phyloP scores from a whole-genome alignment of 1,139 yeast genomes.

The Suhomyces choctaworum region DNA sequence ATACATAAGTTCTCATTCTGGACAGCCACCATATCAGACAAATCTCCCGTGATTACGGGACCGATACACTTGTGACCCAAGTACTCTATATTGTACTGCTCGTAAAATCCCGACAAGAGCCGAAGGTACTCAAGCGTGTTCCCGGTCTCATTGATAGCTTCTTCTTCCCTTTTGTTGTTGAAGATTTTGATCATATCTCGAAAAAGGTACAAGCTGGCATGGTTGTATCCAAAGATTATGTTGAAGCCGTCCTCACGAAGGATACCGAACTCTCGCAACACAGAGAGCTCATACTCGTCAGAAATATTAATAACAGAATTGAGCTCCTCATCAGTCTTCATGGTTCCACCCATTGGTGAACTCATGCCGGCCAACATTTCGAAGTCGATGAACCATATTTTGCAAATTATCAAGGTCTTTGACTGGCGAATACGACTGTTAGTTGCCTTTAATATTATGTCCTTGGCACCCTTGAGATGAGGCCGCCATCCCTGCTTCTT shows the following conservation, averaged over 20 bases:
- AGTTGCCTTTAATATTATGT: slow-evolving; percentile 53
- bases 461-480: slow-evolving; percentile 74
- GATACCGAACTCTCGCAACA: slow-evolving; percentile 39
- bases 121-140: slow-evolving; percentile 29
- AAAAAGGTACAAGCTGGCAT: slow-evolving; percentile 49
- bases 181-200: slow-evolving; percentile 57
- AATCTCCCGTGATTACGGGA: slow-evolving; percentile 25
- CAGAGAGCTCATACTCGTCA: slow-evolving; percentile 42
- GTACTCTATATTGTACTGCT: slow-evolving; percentile 26
- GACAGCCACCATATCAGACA: slow-evolving; percentile 16
- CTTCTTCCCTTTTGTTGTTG: slow-evolving; percentile 36
- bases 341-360: slow-evolving; percentile 66
- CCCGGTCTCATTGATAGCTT: slow-evolving; percentile 9
- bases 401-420: slow-evolving; percentile 57
- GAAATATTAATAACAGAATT: slow-evolving; percentile 50
- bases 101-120: slow-evolving; percentile 34
- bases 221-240: slow-evolving; percentile 61
- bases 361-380: slow-evolving; percentile 71
- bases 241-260: slow-evolving; percentile 55
- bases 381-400: slow-evolving; percentile 66
- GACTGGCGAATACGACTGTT: slow-evolving; percentile 30
- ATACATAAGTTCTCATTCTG: slow-evolving; percentile 22
- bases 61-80: slow-evolving; percentile 24
- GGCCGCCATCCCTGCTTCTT: slow-evolving; percentile 75
- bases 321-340: slow-evolving; percentile 52